Base-by-base conservation (phyloP, 306 rosid species). In the Canavalia gladiata region DNA sequence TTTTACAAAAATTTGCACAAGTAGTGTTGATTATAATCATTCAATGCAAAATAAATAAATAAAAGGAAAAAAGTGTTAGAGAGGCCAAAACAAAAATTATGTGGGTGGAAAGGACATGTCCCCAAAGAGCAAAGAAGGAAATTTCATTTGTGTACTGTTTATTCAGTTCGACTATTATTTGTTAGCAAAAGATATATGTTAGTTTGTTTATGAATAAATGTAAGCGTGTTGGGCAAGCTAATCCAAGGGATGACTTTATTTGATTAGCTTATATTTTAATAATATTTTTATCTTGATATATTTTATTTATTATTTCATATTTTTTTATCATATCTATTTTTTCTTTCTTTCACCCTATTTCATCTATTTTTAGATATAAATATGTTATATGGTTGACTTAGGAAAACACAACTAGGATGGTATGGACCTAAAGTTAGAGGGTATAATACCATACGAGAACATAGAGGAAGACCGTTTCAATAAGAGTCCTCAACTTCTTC, bases 371-470 rank as follows among this genome's bases (percentile, higher is more conserved):
- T 0, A 18, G 25, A 18, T 18, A 18, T 18, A 18, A 18, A 18
- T 18, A 18, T 18, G 25, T 18, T 18, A 18, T 18, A 18, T 18
- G 25, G 25, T 18, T 18, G 25, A 18, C 25, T 18, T 18, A 18
- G 25, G 25, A 18, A 18, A 18, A 18, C 25, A 18, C 25, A 18
- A 18, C 25, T 18, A 83, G 89, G 80, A 91, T 87, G n/a, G 56
- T 82, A 3, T 91, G 91, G 95, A 83, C 87, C 58, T 89, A 33
- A 81, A 89, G 52, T 45, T 84, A 2, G 89, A 91, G 76, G 95
- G 83, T 72, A 18, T 18, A 18, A 68, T 91, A 76, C 54, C 89
- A 1, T 91, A 71, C 51, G 80, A 91, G 1, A 43, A 75, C 84
- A 65, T 83, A 13, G 93, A 84, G 42, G 95, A 91, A 87, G 89